These are phyloP conservation scores for Talaromyces sp. DNA, from an alignment of 2,329 filamentous ascomycete species.

Conservation along the genomic window DNA sequence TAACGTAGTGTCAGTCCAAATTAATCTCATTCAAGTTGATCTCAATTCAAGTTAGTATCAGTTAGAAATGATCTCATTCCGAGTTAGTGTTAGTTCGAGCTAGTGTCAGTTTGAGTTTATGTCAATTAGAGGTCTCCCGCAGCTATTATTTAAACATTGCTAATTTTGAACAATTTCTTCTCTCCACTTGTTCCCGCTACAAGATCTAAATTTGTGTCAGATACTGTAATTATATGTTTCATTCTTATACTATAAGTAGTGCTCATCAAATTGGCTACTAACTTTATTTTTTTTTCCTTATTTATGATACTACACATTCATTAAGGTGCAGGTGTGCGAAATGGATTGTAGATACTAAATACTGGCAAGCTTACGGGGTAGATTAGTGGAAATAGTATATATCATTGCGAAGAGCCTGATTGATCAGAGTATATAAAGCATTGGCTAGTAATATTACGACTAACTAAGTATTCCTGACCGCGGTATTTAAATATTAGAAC, in stretches of 20 bases:
- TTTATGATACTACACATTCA: background rate
- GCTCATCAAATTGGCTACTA: background rate
- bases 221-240: background rate
- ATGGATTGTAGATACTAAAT: background rate
- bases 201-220: background rate
- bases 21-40: too few relatives aligned
- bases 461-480: background rate
- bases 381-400: background rate
- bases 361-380: background rate
- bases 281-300: background rate
- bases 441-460: background rate
- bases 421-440: background rate
- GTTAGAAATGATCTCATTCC: background rate
- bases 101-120: background rate
- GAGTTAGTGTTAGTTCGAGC: background rate
- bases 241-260: background rate
- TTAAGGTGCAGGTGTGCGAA: background rate
- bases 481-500: background rate
- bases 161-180: background rate
- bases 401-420: background rate
- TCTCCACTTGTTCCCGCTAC: background rate
- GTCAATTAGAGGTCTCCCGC: background rate
- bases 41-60: background rate
- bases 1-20: too few relatives aligned
- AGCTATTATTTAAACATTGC: background rate